Evolutionary conservation across 495 filamentous ascomycete species (phyloP).

Genomic region (Tuber borchii): DNA sequence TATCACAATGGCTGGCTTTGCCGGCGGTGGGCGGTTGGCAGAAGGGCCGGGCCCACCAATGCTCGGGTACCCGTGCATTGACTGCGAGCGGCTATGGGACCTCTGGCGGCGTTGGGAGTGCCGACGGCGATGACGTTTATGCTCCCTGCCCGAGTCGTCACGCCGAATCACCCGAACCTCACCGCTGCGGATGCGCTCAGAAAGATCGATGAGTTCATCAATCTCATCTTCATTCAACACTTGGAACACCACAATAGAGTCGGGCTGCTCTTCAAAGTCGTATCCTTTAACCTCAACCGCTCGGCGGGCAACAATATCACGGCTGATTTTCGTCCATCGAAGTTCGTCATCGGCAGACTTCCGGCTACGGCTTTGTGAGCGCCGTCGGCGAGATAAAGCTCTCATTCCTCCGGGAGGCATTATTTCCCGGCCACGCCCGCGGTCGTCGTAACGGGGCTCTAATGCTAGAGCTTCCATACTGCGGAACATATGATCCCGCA

Average conservation of each 20-base stretch:
- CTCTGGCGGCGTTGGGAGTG: conserved; percentile 16
- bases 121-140: conserved; percentile 20
- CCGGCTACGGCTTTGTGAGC: conserved; percentile 22
- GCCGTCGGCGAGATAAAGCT: conserved; percentile 18
- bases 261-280: conserved; percentile 36
- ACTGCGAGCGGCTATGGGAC: conserved; percentile 21
- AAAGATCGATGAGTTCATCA: conserved; percentile 38
- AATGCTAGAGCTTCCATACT: conserved; percentile 21
- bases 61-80: conserved; percentile 34
- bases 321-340: conserved; percentile 41
- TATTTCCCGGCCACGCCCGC: conserved; percentile 24
- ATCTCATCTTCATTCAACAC: conserved; percentile 34
- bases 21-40: conserved; percentile 36
- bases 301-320: conserved; percentile 39
- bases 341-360: conserved; percentile 25
- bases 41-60: conserved; percentile 24
- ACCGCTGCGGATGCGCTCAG: conserved; percentile 33
- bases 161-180: conserved; percentile 35
- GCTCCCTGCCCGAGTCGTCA: conserved; percentile 26
- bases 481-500: conserved; percentile 15
- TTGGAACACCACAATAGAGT: conserved; percentile 38
- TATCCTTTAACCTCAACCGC: conserved; percentile 36
- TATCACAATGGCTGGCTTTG: conserved; percentile 36
- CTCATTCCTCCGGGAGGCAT: conserved; percentile 14
- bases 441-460: conserved; percentile 21